These are phyloP conservation scores for Thelonectria olida DNA, from an alignment of 2,329 filamentous ascomycete species.

Conservation along the genomic window DNA sequence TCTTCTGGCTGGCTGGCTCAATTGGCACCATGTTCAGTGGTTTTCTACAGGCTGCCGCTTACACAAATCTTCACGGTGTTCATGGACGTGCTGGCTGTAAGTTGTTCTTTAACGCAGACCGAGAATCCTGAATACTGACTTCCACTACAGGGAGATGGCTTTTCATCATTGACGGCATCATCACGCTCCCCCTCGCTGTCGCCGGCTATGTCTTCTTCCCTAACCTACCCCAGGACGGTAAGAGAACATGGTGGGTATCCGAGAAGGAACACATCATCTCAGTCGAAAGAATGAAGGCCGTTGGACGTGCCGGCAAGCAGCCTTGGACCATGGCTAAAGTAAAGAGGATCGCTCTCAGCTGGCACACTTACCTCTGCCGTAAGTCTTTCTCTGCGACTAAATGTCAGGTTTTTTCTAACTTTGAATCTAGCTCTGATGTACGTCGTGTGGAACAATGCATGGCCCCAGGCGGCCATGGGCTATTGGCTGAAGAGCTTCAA, in stretches of 20 bases:
- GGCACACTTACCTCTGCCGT: conserved; percentile 32
- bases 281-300: conserved; percentile 21
- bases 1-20: conserved; percentile 32
- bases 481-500: conserved; percentile 35
- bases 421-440: conserved; percentile 18
- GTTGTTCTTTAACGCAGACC: not conserved
- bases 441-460: conserved; percentile 31
- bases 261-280: conserved; percentile 25
- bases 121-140: not conserved
- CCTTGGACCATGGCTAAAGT: conserved; percentile 28
- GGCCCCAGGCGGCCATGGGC: conserved; percentile 26
- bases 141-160: conserved; percentile 24
- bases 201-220: conserved; percentile 28
- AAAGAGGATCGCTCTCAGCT: conserved; percentile 25
- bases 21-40: conserved; percentile 28
- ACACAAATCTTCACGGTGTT: conserved; percentile 26
- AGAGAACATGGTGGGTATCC: conserved; percentile 31
- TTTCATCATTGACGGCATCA: conserved; percentile 30
- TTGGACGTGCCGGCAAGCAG: conserved; percentile 28
- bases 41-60: conserved; percentile 28
- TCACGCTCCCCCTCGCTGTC: conserved; percentile 26
- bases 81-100: conserved; percentile 27
- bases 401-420: not conserved
- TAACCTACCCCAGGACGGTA: conserved; percentile 28
- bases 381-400: not conserved